Evolutionary conservation across 352 stramenopile genomes (phyloP).

Genomic region (Ochromonadaceae sp.): DNA sequence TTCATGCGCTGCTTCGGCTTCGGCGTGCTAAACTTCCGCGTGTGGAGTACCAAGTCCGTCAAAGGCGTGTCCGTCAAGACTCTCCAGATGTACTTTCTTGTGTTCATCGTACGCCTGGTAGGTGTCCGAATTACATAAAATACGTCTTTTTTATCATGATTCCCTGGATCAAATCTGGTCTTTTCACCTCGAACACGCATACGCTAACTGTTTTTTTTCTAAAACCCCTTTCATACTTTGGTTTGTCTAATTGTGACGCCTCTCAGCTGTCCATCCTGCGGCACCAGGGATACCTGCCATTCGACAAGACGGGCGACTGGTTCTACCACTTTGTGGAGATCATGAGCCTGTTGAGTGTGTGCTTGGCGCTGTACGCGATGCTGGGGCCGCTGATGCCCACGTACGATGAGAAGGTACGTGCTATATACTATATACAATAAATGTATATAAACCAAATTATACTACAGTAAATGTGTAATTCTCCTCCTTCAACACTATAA

Average conservation of each 20-base stretch:
- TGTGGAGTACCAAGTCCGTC: constrained; percentile 24
- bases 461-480: too few relatives aligned
- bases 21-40: constrained; percentile 29
- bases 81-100: constrained; percentile 83
- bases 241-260: too few relatives aligned
- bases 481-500: too few relatives aligned
- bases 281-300: constrained; percentile 88
- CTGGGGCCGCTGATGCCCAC: constrained; percentile 77
- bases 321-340: constrained; percentile 92
- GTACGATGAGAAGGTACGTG: constrained; percentile 86
- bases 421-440: too few relatives aligned
- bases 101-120: constrained; percentile 90
- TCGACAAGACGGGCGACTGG: constrained; percentile 88
- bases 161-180: too few relatives aligned
- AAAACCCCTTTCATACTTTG: too few relatives aligned
- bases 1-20: constrained; percentile 71
- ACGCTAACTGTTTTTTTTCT: too few relatives aligned
- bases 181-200: too few relatives aligned
- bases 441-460: too few relatives aligned
- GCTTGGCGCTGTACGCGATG: constrained; percentile 73
- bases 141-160: too few relatives aligned
- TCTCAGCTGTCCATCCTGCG: constrained; percentile 91
- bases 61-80: constrained; percentile 85
- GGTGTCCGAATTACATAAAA: too few relatives aligned
- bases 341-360: constrained; percentile 46